Conservation (phyloP, 805 yeast species). For the Kodamaea lidongshanica region DNA sequence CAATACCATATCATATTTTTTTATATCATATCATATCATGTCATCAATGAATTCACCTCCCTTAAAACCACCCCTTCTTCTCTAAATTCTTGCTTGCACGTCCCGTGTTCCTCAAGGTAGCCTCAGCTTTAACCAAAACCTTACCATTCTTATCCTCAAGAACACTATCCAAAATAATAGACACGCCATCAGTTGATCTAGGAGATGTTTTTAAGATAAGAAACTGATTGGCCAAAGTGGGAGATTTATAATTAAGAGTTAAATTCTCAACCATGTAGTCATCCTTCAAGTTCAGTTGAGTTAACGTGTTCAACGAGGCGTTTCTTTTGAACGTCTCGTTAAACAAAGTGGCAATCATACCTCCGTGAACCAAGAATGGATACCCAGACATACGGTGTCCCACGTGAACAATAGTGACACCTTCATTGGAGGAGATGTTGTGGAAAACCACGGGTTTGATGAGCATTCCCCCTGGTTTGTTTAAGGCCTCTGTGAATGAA, state of each 20-base stretch:
- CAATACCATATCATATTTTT: no score
- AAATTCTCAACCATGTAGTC: constrained; percentile 38
- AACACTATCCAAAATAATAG: constrained; percentile 42
- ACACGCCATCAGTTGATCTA: constrained; percentile 24
- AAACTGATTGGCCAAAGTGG: constrained; percentile 75
- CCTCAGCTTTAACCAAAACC: constrained; percentile 51
- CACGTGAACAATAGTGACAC: constrained; percentile 63
- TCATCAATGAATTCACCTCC: no score
- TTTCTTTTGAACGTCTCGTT: constrained; percentile 68
- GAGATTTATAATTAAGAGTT: constrained; percentile 53
- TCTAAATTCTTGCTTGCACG: constrained; percentile 20
- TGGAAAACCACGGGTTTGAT: constrained; percentile 66
- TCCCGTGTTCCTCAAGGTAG: constrained; percentile 39
- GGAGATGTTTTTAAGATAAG: constrained; percentile 51
- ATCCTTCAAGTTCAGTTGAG: constrained; percentile 33
- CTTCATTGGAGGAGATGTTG: constrained; percentile 49
- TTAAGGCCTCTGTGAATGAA: constrained; percentile 40
- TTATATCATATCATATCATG: constrained; percentile 8
- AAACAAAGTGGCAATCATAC: constrained; percentile 71
- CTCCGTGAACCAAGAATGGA: constrained; percentile 86
- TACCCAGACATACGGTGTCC: constrained; percentile 80
- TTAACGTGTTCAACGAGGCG: constrained; percentile 34
- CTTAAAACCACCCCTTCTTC: constrained; percentile 6
- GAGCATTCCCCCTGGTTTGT: constrained; percentile 74
- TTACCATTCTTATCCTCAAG: constrained; percentile 51